Base-by-base conservation (phyloP, 192 early-diverging fungal species). In the Phlyctochytrium arcticum region DNA sequence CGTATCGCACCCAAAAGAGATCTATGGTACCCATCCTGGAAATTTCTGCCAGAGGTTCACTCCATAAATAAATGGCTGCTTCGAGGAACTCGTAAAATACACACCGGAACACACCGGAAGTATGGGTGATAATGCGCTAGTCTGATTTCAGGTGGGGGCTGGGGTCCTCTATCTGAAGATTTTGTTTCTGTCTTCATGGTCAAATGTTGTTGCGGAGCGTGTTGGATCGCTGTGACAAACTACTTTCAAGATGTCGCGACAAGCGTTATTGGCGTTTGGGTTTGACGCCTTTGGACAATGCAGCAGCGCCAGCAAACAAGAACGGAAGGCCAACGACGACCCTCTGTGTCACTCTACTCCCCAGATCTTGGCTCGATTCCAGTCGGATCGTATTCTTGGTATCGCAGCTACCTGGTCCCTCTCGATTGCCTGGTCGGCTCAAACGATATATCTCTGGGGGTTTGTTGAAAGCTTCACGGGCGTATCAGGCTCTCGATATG, bases 211-310 rank as follows among this genome's bases (percentile, higher is more conserved):
- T 2, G 0, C 39, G 39, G 39, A 44, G 12, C 21, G 12, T 44
- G 39, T 44, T 44, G 2, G 21, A 12, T 19, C 39, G 12, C 15
- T 12, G 12, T 12, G 39, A n/a, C 39, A 19, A n/a, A n/a, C 39
- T 19, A 44, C 21, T 44, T 19, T 44, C 39, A 44, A 44, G 39
- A 53, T 53, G 50, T 8, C 19, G 15, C 15, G 29, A 19, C 50
- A 57, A 15, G 26, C 56, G 19, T 29, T 64, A 3, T 37, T 57
- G 23, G 53, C 64, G 21, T 66, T 66, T 48, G 64, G 64, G 6
- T 66, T 57, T 19, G 26, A 66, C 44, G 54, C 54, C 23, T 66
- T 66, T 46, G 19, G 39, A 34, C 64, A 66, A 44, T 66, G 64
- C 34, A 21, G 58, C 39, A 12, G 17, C 23, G n/a, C 26, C 7